Evolutionary conservation across 179 eudicot species (phyloP).

Genomic region (Silene noctiflora): DNA sequence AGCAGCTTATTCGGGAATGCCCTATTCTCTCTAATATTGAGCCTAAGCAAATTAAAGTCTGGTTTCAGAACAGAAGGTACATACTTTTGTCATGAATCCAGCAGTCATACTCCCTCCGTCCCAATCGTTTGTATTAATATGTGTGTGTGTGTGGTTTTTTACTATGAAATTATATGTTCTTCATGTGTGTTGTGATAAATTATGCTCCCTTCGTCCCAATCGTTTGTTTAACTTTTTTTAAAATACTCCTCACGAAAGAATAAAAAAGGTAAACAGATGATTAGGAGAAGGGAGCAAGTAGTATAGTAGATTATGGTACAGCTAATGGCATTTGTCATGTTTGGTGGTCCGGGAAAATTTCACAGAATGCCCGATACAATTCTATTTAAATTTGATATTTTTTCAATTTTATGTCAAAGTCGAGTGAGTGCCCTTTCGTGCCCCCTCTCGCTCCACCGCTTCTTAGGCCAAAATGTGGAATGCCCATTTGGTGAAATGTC

Average conservation of each 20-base stretch:
- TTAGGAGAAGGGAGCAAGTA: too few species aligned
- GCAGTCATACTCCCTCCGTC: not conserved
- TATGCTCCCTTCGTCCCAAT: not conserved
- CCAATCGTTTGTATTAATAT: not conserved
- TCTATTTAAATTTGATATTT: too few species aligned
- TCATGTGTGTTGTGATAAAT: not conserved
- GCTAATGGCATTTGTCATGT: not conserved
- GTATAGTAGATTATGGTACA: not conserved
- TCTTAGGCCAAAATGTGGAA: not conserved
- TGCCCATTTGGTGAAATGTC: not conserved
- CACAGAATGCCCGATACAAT: too few species aligned
- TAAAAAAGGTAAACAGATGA: too few species aligned
- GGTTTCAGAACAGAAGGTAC: conserved; percentile 94
- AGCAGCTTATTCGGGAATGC: conserved; percentile 92
- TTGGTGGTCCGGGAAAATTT: too few species aligned
- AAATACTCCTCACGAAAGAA: too few species aligned
- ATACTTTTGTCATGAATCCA: not conserved
- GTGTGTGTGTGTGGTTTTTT: not conserved
- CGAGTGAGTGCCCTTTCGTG: too few species aligned
- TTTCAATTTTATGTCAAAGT: too few species aligned
- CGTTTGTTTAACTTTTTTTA: too few species aligned
- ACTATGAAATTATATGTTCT: conserved; percentile 4
- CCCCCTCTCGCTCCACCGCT: not conserved
- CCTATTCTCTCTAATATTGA: conserved; percentile 89
- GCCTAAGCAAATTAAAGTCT: conserved; percentile 96